phyloP scores from a whole-genome alignment of 768 basidiomycete genomes.

The Trametes cubensis region DNA sequence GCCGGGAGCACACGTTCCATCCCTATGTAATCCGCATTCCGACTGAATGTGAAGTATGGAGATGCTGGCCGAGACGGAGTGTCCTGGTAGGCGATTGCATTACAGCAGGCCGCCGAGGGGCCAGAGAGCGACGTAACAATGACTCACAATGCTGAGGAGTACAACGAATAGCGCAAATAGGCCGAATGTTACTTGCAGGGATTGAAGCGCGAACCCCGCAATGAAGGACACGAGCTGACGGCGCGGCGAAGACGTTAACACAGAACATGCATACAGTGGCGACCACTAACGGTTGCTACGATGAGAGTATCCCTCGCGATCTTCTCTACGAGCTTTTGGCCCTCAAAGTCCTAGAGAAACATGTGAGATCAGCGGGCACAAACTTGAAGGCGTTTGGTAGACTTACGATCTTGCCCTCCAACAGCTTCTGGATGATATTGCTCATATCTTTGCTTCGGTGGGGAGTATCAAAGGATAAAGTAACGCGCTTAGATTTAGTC shows the following conservation, averaged over 20 bases:
- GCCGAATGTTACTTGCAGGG: slow-evolving; percentile 54
- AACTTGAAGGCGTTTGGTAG: too few species aligned
- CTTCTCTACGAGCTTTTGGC: slow-evolving; percentile 56
- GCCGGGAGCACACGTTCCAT: background rate
- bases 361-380: background rate
- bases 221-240: slow-evolving; percentile 57
- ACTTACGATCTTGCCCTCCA: slow-evolving; percentile 40
- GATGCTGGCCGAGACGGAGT: too few species aligned
- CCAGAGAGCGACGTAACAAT: background rate
- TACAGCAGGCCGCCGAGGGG: background rate
- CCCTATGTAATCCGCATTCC: too few species aligned
- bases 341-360: slow-evolving; percentile 57
- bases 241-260: slow-evolving; percentile 4
- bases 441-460: background rate
- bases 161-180: slow-evolving; percentile 42
- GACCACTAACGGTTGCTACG: slow-evolving; percentile 46
- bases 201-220: slow-evolving; percentile 58
- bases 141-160: slow-evolving; percentile 21
- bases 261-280: background rate
- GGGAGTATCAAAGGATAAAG: too few species aligned
- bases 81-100: background rate
- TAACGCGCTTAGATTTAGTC: too few species aligned
- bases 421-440: slow-evolving; percentile 24
- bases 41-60: too few species aligned
- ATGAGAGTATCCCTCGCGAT: slow-evolving; percentile 49